Evolutionary conservation across 805 yeast genomes (phyloP), one percentile per base, ranked within the genome.

Genomic region (Schizosaccharomyces osmophilus): DNA sequence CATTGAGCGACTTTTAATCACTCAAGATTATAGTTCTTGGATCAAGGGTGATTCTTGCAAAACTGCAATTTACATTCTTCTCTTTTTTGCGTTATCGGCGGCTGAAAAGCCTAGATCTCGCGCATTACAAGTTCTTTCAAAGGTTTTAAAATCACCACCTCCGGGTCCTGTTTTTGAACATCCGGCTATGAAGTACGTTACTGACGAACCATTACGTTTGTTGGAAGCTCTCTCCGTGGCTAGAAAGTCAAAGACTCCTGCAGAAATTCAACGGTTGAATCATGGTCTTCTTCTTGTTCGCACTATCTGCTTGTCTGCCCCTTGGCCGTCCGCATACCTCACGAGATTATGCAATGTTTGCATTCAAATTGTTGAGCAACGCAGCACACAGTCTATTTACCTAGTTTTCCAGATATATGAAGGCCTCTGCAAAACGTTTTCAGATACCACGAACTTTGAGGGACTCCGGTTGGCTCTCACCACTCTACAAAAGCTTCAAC

Each of bases 1-100:
- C 51, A 75, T 93, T 65, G 96, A 90, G 71, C 75, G 84, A 8
- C 73, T 89, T 60, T 77, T 93, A 61, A 70, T 82, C 61, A 87
- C 89, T 1, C 96, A 93, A 69, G 95, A 87, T 69, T 74, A 79
- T 51, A 78, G 78, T 63, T 79, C 87, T 17, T 93, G 99, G 99
- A 78, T 81, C 48, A 68, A 48, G 61, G 64, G 60, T 62, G 69
- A 32, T 22, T 95, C 96, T 60, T 80, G 79, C 68, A 80, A 94
- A 75, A 95, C 93, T 55, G 73, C 88, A 63, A 77, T 79, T 48
- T 95, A 90, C 58, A 72, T 89, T 63, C 72, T 89, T 63, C 87
- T 51, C 19, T 24, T 29, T 17, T 29, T 51, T 22, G 57, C 36
- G 2, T 24, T 29, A 8, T 51, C 57, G 17, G 11, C 31, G 3